Evolutionary conservation across 116 monocot genomes (phyloP).

Genomic region (Posidonia oceanica): DNA sequence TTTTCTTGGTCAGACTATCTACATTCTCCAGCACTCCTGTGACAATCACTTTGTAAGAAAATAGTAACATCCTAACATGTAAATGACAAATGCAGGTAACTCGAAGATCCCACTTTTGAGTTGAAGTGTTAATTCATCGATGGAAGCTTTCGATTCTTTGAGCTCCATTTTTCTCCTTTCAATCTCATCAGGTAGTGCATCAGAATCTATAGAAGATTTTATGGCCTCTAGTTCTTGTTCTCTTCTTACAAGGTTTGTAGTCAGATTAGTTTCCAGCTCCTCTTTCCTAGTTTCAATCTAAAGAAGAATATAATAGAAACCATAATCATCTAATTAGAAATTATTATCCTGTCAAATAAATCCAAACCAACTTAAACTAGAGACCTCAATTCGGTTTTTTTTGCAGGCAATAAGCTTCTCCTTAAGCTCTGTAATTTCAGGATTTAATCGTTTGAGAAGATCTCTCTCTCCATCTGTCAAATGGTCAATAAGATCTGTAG

Average conservation of each 20-base stretch:
- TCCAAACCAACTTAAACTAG: background rate
- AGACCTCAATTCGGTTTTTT: constrained; percentile 79
- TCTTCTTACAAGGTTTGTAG: constrained; percentile 84
- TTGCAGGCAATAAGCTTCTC: constrained; percentile 77
- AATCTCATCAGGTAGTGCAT: constrained; percentile 9
- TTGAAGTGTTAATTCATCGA: too few species aligned
- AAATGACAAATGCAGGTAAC: too few species aligned
- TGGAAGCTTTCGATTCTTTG: too few species aligned
- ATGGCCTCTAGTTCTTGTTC: constrained; percentile 73
- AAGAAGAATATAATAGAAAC: constrained; percentile 1
- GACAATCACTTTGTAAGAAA: too few species aligned
- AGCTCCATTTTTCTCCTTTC: too few species aligned
- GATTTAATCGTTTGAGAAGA: constrained; percentile 82
- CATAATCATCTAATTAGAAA: constrained; percentile 4
- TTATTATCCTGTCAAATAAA: constrained; percentile 15
- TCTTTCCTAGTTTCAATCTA: constrained; percentile 97
- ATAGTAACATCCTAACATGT: too few species aligned
- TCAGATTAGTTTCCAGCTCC: constrained; percentile 88
- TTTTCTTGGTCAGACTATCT: too few species aligned
- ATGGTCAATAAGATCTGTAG: constrained; percentile 95
- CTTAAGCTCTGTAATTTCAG: constrained; percentile 92
- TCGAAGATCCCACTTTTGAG: too few species aligned
- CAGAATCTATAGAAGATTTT: constrained; percentile 58
- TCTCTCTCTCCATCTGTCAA: constrained; percentile 35
- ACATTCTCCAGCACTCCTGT: too few species aligned